A percentile compares a stretch with the other conserved stretches of the same genome.
These are phyloP conservation scores for Hypericum perforatum DNA, from an alignment of 345 rosid species.

Conservation along the genomic window DNA sequence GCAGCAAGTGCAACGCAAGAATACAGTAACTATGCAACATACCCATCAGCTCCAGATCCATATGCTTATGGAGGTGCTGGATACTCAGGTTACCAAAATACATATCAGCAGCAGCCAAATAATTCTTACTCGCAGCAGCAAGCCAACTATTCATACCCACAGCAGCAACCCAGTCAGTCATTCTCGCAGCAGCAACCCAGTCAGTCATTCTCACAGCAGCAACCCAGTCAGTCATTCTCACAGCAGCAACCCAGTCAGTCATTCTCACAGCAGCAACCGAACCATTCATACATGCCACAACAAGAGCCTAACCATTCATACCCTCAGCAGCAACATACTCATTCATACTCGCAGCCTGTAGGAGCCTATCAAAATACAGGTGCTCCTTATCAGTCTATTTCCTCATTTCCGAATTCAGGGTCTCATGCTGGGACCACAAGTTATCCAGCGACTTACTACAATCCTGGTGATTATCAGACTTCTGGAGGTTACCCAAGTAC, in stretches of 20 bases:
- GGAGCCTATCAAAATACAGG: conserved; percentile 98
- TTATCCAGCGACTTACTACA: conserved; percentile 94
- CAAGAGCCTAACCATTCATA: conserved; percentile 12
- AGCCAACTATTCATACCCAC: background rate
- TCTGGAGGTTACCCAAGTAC: conserved; percentile 78
- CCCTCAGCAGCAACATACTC: conserved; percentile 33
- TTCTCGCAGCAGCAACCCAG: conserved; percentile 57
- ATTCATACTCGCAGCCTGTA: conserved; percentile 66
- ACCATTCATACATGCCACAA: background rate
- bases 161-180: no score
- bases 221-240: background rate
- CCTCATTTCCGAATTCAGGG: conserved; percentile 99
- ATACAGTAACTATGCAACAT: conserved; percentile 50
- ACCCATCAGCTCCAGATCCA: conserved; percentile 55
- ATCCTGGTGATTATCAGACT: conserved; percentile 99
- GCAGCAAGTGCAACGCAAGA: conserved; percentile 45
- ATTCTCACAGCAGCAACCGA: conserved; percentile 40
- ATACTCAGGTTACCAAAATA: conserved; percentile 66
- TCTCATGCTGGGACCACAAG: conserved; percentile 97
- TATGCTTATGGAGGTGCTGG: conserved; percentile 62
- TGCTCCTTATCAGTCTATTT: conserved; percentile 98
- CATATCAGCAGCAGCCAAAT: conserved; percentile 54
- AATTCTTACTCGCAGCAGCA: conserved; percentile 7
- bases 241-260: background rate
- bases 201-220: conserved; percentile 3